Base-by-base conservation (phyloP, 164 flowering plant species). In the Magnolia kwangsiensis region DNA sequence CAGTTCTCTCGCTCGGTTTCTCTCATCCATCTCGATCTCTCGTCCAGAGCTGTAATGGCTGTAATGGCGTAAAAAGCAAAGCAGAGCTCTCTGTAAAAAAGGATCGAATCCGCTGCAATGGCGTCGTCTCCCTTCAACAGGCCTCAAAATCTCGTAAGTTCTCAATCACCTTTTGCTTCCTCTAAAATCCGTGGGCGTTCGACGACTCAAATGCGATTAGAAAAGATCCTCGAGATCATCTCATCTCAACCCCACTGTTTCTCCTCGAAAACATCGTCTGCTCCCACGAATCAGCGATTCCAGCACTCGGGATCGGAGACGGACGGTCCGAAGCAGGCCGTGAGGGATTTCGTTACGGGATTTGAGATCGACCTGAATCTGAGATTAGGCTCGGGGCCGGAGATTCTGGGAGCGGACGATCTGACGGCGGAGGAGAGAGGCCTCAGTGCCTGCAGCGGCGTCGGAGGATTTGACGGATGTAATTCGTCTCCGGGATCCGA, bases 171-270 rank as follows among this genome's bases (percentile, higher is more conserved):
- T 69, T 8, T 31, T 72, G 24, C 50, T 29, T 80, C 77, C 45
- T 23, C 50, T 63, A 75, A 27, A 24, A 49, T n/a, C 69, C 72
- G 49, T 63, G 68, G 83, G 14, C 64, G 80, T 69, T 84, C 90
- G 55, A 85, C 76, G 49, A 74, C 87, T 27, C 90, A 87, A 75
- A 63, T 71, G 67, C 76, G 80, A 7, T 71, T 86, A 20, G 31
- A 70, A 63, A 87, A 83, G 80, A 87, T 87, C 76, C 76, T 87
- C 16, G 72, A 65, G 67, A 74, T 78, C 7, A 87, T 87, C 69
- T 37, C 81, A n/a, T 71, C 78, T 67, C 24, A 63, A 27, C 63
- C 63, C n/a, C 14, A 66, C 29, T 63, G 29, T 58, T 51, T 37
- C 45, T 37, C 24, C 70, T 59, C 72, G 4, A 72, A 50, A 55